phyloP scores from a whole-genome alignment of 2,329 filamentous ascomycete genomes.

The Venturia effusa region DNA sequence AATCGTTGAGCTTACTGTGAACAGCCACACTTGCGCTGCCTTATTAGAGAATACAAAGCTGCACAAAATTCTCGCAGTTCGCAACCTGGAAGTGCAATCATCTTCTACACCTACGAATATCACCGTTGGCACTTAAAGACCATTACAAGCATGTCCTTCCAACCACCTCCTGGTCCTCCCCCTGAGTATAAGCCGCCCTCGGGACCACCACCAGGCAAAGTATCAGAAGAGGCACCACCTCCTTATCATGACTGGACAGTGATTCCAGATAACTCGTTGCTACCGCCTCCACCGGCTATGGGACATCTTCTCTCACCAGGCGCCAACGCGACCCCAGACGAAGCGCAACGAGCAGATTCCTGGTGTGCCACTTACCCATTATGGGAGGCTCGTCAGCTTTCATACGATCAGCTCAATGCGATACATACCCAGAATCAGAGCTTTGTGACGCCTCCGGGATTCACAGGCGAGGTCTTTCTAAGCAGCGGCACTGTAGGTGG shows the following conservation, averaged over 20 bases:
- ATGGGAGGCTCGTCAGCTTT: slow-evolving; percentile 40
- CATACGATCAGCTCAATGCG: slow-evolving; percentile 35
- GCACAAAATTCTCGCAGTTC: not conserved
- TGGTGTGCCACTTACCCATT: slow-evolving; percentile 57
- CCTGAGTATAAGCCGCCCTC: slow-evolving; percentile 16
- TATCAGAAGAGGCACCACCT: slow-evolving; percentile 33
- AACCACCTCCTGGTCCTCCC: slow-evolving; percentile 15
- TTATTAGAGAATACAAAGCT: not conserved
- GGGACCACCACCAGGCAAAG: slow-evolving; percentile 20
- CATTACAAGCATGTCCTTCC: not conserved
- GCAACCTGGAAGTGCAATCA: not conserved
- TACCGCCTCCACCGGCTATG: slow-evolving; percentile 62
- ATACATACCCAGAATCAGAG: slow-evolving; percentile 41
- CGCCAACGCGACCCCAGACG: slow-evolving; percentile 55
- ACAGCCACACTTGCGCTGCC: not conserved
- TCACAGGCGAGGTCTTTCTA: slow-evolving; percentile 28
- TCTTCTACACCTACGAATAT: not conserved
- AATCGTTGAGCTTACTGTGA: not conserved
- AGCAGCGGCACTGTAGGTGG: slow-evolving; percentile 13
- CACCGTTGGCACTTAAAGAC: not conserved
- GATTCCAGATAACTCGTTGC: slow-evolving; percentile 60
- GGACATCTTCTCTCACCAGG: slow-evolving; percentile 55
- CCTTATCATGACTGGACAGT: slow-evolving; percentile 62
- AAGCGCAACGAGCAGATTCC: slow-evolving; percentile 51
- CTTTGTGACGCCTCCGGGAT: slow-evolving; percentile 22